Evolutionary conservation across 1,284 basidiomycete species (phyloP), one percentile per base, ranked within the genome.

Genomic region (Cryptococcus sp.): DNA sequence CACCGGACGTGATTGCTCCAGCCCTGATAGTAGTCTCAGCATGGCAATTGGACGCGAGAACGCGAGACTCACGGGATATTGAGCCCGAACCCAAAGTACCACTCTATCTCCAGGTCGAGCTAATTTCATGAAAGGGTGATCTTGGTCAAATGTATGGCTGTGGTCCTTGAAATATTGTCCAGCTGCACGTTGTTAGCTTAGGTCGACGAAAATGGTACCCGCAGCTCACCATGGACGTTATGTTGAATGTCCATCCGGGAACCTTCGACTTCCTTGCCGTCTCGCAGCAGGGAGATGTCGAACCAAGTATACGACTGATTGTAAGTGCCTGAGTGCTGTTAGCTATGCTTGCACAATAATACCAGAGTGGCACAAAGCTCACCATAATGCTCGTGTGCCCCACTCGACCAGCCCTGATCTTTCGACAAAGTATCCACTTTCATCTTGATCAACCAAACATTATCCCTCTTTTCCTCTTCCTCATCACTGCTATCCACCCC

Each of bases 111-210:
- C 73, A 1, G 64, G 56, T 36, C 56, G 48, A 4, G 64, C 65
- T 15, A 56, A 45, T 36, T 55, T 55, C 3, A 72, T 50, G 2
- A 70, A 55, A 3, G 62, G 58, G 49, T 72, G 65, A 8, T 61
- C 47, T 1, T 38, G 3, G 6, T 57, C 58, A 8, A 75, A 49
- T 7, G 56, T 55, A 32, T 64, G 63, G 3, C 30, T 14, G 56
- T 75, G 71, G 1, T 51, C 34, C 56, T 72, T 71, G 60, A 58
- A 64, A 50, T 71, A 71, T 49, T 72, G 71, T 2, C 73, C 73
- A 36, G 73, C 71, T 70, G 5, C 23, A 37, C 14, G 14, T 52
- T 31, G 48, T 51, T 34, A 49, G 52, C 23, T 42, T 15, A 11
- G 15, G n/a, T 34, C 10, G 37, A 6, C n/a, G 11, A 7, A 36